phyloP scores from a whole-genome alignment of 169 alveolate genomes.

The Toxoplasma gondii region DNA sequence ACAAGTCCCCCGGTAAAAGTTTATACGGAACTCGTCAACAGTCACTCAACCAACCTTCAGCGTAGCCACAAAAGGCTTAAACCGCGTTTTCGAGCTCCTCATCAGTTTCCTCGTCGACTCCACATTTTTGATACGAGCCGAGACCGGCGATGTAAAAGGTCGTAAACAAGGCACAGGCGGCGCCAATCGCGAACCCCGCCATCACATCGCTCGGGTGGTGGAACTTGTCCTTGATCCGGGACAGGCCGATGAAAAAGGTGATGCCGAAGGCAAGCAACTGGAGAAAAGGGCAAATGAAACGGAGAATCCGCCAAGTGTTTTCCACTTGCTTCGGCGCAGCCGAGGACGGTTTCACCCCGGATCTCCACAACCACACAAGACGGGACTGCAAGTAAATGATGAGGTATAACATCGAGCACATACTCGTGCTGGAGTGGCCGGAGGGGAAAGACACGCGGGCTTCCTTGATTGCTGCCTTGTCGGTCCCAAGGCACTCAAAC shows the following conservation, averaged over 20 bases:
- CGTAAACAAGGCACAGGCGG: conserved; percentile 17
- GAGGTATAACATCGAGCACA: conserved; percentile 58
- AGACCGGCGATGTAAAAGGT: conserved; percentile 54
- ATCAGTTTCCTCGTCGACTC: not conserved
- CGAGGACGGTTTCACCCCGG: not conserved
- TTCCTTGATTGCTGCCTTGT: conserved; percentile 55
- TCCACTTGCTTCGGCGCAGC: not conserved
- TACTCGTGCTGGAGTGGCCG: conserved; percentile 57
- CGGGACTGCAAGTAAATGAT: conserved; percentile 61
- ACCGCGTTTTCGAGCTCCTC: not conserved
- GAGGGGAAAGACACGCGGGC: conserved; percentile 65
- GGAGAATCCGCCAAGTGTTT: conserved; percentile 25
- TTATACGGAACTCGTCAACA: too few species aligned
- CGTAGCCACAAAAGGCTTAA: too few species aligned
- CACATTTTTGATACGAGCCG: not conserved
- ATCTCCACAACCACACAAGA: not conserved
- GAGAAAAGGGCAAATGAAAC: conserved; percentile 48
- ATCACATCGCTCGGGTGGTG: conserved; percentile 63
- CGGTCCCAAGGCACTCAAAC: conserved; percentile 46
- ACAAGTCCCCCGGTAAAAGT: too few species aligned
- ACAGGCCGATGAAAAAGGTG: conserved; percentile 52
- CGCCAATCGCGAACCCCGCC: conserved; percentile 52
- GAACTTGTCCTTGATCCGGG: conserved; percentile 55
- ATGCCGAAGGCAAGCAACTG: conserved; percentile 41
- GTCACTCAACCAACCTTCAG: too few species aligned